These are phyloP conservation scores for Leptographium wingfieldii DNA, from an alignment of 2,329 filamentous ascomycete genomes.

Conservation along the genomic window DNA sequence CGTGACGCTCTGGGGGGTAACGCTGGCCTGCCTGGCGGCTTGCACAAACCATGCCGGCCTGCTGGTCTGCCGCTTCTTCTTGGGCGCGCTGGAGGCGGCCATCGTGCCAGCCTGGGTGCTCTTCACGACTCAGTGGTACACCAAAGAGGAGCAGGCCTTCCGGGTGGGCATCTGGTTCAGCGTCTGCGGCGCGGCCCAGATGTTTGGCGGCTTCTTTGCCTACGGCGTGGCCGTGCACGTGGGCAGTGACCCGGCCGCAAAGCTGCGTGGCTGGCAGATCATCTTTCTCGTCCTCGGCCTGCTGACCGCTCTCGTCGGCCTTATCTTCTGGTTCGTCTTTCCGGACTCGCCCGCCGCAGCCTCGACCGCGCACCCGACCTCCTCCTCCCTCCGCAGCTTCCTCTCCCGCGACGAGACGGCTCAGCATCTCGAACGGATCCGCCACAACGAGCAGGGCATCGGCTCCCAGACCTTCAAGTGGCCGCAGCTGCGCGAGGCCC, in stretches of 20 bases:
- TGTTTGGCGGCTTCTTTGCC: conserved; percentile 24
- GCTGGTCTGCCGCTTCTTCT: conserved; percentile 15
- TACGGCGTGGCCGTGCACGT: conserved; percentile 23
- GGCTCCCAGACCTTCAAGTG: conserved; percentile 6
- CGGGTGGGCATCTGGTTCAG: conserved; percentile 55
- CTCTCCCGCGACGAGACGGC: conserved; percentile 17
- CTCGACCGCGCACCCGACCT: too few species aligned
- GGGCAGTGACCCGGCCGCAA: conserved; percentile 2
- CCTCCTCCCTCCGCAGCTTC: conserved; percentile 13
- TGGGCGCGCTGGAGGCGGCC: conserved; percentile 16
- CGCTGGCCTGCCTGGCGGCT: conserved; percentile 4
- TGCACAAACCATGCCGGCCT: conserved; percentile 7
- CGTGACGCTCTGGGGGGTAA: conserved; percentile 6
- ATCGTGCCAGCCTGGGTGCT: conserved; percentile 19
- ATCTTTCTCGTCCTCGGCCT: conserved; percentile 19
- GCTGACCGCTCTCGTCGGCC: conserved; percentile 17
- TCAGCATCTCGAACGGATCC: conserved; percentile 19
- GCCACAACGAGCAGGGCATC: conserved; percentile 24
- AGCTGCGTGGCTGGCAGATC: conserved; percentile 11
- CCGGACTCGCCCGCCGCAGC: conserved; percentile 25
- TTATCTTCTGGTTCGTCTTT: conserved; percentile 16
- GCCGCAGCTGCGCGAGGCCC: conserved; percentile 8
- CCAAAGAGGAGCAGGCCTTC: conserved; percentile 24
- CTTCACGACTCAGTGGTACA: conserved; percentile 20
- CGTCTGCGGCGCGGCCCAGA: conserved; percentile 30